A percentile compares a stretch with the other conserved stretches of the same genome.
Evolutionary conservation across 345 rosid genomes (phyloP).

Genomic region (Hibiscus mutabilis): DNA sequence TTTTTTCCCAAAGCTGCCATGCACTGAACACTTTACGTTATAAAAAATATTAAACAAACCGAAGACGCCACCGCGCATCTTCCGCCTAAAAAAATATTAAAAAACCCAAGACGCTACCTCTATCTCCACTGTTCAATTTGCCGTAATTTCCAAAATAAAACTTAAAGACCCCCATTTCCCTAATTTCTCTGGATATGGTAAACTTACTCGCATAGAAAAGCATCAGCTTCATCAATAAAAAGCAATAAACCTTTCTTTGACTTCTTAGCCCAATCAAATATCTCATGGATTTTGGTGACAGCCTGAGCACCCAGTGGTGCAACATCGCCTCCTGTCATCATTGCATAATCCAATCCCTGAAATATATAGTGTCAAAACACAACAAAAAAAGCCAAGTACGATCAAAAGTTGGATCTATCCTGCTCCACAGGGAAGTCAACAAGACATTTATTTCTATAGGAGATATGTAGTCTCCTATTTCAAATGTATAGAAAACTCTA

Average conservation of each 20-base stretch:
- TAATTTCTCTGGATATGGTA: neutral
- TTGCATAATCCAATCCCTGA: conserved; percentile 91
- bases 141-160: too few species aligned
- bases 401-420: neutral
- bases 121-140: too few species aligned
- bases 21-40: too few species aligned
- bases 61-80: too few species aligned
- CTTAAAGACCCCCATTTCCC: too few species aligned
- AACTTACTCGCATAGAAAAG: conserved; percentile 89
- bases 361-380: conserved; percentile 15
- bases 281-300: conserved; percentile 91
- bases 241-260: conserved; percentile 77
- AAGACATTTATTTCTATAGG: neutral
- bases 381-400: conserved; percentile 1
- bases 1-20: too few species aligned
- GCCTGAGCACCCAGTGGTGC: conserved; percentile 89
- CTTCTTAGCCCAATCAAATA: conserved; percentile 96
- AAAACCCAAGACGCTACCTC: too few species aligned
- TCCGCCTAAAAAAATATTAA: too few species aligned
- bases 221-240: conserved; percentile 96
- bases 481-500: neutral
- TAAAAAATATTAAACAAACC: too few species aligned
- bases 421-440: neutral
- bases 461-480: neutral
- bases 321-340: conserved; percentile 99